A percentile compares a stretch with the other conserved stretches of the same genome.
Evolutionary conservation across 2,329 filamentous ascomycete genomes (phyloP).

Genomic region (Xenoacremonium recifei): DNA sequence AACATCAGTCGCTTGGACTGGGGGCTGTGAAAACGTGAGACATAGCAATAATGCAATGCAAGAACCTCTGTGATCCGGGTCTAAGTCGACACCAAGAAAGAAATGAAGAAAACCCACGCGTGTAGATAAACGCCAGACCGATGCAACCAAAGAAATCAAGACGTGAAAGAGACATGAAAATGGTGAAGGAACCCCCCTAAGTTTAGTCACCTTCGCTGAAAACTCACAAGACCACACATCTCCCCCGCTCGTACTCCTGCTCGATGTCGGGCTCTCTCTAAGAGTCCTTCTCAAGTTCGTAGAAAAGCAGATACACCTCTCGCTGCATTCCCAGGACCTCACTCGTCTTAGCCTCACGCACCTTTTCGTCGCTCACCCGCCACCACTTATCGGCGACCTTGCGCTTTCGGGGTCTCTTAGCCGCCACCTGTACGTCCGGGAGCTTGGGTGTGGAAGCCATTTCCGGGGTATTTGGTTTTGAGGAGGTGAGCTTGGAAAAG

Average conservation of each 20-base stretch:
- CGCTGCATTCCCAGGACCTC: slow-evolving; percentile 92
- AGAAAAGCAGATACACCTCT: slow-evolving; percentile 95
- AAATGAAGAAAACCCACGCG: neutral
- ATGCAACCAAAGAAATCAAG: neutral
- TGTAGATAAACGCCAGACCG: neutral
- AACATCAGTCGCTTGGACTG: too few relatives aligned
- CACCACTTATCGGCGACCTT: slow-evolving; percentile 78
- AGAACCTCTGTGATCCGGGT: too few relatives aligned
- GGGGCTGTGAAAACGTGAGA: too few relatives aligned
- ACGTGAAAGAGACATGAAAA: neutral
- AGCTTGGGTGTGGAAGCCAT: slow-evolving; percentile 15
- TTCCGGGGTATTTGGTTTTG: slow-evolving; percentile 23
- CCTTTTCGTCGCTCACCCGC: slow-evolving; percentile 96
- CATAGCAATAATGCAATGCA: neutral
- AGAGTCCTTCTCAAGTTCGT: slow-evolving; percentile 69
- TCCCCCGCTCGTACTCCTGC: too few relatives aligned
- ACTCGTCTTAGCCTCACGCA: slow-evolving; percentile 88
- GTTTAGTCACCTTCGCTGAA: too few relatives aligned
- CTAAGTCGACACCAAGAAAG: neutral
- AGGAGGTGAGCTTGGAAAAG: slow-evolving; percentile 46
- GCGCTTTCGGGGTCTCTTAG: slow-evolving; percentile 51
- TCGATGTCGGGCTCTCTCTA: too few relatives aligned
- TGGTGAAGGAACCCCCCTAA: neutral
- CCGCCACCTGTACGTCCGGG: slow-evolving; percentile 19
- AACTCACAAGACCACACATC: too few relatives aligned